Conservation (phyloP, 306 rosid genomes). For the Pyrus communis region DNA sequence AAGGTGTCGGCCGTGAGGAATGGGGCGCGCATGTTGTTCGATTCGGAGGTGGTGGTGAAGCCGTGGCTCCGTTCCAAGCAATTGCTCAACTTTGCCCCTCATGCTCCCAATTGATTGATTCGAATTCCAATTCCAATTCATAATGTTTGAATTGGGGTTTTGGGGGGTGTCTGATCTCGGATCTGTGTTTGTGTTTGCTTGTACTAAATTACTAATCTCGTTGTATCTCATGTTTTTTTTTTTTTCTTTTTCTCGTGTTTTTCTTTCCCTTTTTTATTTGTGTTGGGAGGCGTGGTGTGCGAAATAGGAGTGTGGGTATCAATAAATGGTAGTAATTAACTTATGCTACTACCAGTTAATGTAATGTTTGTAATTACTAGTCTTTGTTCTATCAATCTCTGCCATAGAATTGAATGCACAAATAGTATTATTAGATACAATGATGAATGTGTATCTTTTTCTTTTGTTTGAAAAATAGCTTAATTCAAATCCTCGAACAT, state of each 20-base stretch:
- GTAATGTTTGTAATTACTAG: too few species aligned
- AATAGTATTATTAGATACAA: too few species aligned
- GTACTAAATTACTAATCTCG: not conserved
- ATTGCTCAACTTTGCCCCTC: slow-evolving; percentile 49
- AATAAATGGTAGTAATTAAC: not conserved
- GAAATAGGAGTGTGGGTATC: not conserved
- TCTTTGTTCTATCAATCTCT: too few species aligned
- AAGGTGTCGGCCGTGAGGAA: slow-evolving; percentile 30
- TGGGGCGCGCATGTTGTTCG: slow-evolving; percentile 33
- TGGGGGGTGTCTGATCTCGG: not conserved
- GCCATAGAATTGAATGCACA: too few species aligned
- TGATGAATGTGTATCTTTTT: too few species aligned
- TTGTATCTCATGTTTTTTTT: not conserved
- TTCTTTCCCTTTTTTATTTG: not conserved
- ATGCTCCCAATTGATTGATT: not conserved
- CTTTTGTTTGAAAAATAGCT: too few species aligned
- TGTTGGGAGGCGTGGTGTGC: not conserved
- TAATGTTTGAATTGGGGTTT: not conserved
- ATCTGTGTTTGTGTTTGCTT: not conserved
- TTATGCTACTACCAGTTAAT: too few species aligned
- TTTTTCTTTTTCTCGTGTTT: too few species aligned
- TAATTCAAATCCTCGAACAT: too few species aligned
- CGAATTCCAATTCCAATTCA: too few species aligned
- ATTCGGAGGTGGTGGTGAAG: slow-evolving; percentile 59
- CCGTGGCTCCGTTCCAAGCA: slow-evolving; percentile 53